Evolutionary conservation across 768 basidiomycete species (phyloP).

Genomic region (Suillus subalutaceus): DNA sequence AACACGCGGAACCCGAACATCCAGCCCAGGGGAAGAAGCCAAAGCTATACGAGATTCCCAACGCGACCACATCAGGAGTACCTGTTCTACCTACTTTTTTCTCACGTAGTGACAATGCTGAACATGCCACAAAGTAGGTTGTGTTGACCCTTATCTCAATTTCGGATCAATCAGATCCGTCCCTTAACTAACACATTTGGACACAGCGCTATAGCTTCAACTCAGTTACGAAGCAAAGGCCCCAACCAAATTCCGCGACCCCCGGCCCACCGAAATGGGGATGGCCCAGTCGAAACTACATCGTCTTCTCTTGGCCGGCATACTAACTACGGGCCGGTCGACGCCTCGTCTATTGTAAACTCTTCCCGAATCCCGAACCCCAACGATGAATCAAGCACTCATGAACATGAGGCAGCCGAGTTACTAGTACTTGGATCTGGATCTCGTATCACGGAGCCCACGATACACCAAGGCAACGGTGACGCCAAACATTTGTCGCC

Average conservation of each 20-base stretch:
- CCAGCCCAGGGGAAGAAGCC: conserved; percentile 4
- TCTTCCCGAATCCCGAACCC: not conserved
- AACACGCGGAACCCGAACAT: not conserved
- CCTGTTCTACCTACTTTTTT: not conserved
- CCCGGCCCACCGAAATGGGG: not conserved
- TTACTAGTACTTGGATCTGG: not conserved
- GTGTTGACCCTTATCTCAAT: conserved; percentile 2
- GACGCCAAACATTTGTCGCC: not conserved
- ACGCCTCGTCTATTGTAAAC: not conserved
- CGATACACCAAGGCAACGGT: not conserved
- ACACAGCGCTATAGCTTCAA: not conserved
- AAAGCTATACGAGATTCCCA: not conserved
- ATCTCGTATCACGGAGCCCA: conserved; percentile 1
- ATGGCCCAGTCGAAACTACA: not conserved
- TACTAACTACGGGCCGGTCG: not conserved
- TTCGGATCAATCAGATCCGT: not conserved
- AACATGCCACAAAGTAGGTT: conserved; percentile 17
- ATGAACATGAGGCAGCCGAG: no score
- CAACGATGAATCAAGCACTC: not conserved
- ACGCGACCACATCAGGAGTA: conserved; percentile 2
- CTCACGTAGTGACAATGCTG: conserved; percentile 10
- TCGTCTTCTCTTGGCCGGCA: not conserved
- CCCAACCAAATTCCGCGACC: not conserved
- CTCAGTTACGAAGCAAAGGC: not conserved
- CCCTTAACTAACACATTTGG: not conserved